These are phyloP conservation scores for Rhexocercosporidium sp. DNA, from an alignment of 2,329 filamentous ascomycete genomes.

Conservation along the genomic window DNA sequence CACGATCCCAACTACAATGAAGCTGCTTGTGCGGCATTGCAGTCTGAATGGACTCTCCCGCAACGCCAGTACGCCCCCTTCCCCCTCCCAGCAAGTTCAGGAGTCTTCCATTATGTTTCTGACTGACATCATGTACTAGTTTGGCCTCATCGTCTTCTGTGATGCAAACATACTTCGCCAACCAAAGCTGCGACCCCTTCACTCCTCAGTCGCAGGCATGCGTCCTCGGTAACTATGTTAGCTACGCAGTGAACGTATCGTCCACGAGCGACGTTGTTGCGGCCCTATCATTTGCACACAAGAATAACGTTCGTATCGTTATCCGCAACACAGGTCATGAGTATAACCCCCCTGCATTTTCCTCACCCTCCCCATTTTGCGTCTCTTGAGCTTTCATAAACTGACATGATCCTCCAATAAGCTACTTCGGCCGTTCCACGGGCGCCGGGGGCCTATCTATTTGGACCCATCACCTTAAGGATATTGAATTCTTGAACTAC, in stretches of 20 bases:
- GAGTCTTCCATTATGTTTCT: background rate
- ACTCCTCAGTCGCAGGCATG: constrained; percentile 45
- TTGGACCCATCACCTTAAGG: constrained; percentile 62
- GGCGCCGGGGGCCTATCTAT: constrained; percentile 63
- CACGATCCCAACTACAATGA: constrained; percentile 35
- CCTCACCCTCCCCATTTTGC: no score
- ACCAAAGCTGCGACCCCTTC: constrained; percentile 43
- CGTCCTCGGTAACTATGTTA: constrained; percentile 45
- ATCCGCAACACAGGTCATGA: constrained; percentile 64
- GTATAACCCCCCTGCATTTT: constrained; percentile 29
- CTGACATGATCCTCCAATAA: constrained; percentile 6
- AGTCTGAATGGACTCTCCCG: constrained; percentile 44
- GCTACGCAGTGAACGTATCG: constrained; percentile 40
- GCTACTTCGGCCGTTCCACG: constrained; percentile 61
- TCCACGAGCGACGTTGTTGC: constrained; percentile 36
- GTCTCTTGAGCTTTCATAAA: background rate
- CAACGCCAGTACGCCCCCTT: constrained; percentile 43
- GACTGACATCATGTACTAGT: constrained; percentile 30
- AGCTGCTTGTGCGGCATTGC: constrained; percentile 24
- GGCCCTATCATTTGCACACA: constrained; percentile 45
- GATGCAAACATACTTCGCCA: constrained; percentile 49
- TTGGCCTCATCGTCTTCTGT: constrained; percentile 47
- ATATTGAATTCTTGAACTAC: constrained; percentile 49
- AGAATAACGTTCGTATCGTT: constrained; percentile 49
- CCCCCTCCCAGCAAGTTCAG: background rate